Evolutionary conservation across 1,284 basidiomycete species (phyloP).

Genomic region (Ustilago tritici): DNA sequence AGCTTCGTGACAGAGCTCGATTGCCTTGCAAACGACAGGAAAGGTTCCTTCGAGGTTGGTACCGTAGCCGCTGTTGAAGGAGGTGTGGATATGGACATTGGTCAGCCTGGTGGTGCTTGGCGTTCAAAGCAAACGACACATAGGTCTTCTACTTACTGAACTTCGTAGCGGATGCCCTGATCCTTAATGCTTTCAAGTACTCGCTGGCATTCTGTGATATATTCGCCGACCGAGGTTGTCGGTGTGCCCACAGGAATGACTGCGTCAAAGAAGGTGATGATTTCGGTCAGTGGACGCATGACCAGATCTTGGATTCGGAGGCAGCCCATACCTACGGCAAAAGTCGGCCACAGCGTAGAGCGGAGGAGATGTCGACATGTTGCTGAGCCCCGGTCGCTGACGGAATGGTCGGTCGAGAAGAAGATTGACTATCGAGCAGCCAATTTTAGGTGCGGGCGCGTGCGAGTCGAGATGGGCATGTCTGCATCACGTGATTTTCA

Average conservation of each 20-base stretch:
- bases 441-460: neutral
- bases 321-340: constrained; percentile 43
- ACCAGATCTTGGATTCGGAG: neutral
- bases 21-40: constrained; percentile 58
- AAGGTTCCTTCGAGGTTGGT: constrained; percentile 68
- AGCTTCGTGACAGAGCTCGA: constrained; percentile 66
- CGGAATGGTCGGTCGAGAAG: neutral
- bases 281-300: neutral
- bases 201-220: constrained; percentile 67
- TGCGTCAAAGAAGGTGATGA: constrained; percentile 8
- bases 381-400: neutral
- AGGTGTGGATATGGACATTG: neutral
- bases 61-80: constrained; percentile 62
- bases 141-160: constrained; percentile 42
- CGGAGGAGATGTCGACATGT: constrained; percentile 27
- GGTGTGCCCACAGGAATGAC: constrained; percentile 68
- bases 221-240: constrained; percentile 64
- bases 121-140: neutral
- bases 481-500: neutral
- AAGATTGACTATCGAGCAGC: neutral
- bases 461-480: constrained; percentile 15
- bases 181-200: constrained; percentile 61
- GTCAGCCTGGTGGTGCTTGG: constrained; percentile 4
- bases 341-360: constrained; percentile 61
- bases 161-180: constrained; percentile 66